Conservation (phyloP, 768 basidiomycete species). For the Suillus hirtellus region DNA sequence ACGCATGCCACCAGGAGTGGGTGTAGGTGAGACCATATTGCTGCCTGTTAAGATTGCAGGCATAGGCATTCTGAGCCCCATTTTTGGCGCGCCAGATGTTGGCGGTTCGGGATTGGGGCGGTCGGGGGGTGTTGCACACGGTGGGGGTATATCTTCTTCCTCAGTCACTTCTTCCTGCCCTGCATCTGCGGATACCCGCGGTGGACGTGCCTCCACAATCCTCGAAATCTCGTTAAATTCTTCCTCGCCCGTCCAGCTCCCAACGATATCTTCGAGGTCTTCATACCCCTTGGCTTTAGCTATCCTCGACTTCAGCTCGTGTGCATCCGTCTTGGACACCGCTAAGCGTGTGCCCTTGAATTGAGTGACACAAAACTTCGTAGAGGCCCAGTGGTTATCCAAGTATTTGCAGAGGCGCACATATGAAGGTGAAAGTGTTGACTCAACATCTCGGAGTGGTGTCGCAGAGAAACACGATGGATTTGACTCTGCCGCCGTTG, state of each 20-base stretch:
- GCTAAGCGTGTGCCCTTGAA: conserved; percentile 68
- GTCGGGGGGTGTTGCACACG: conserved; percentile 45
- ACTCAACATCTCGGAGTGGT: conserved; percentile 69
- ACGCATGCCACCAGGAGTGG: conserved; percentile 27
- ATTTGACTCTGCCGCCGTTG: conserved; percentile 91
- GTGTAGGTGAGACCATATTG: conserved; percentile 49
- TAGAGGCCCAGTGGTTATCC: conserved; percentile 77
- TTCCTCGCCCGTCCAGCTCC: conserved; percentile 57
- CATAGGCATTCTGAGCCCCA: conserved; percentile 35
- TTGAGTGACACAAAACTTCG: conserved; percentile 85
- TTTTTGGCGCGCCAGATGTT: conserved; percentile 47
- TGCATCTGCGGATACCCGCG: conserved; percentile 11
- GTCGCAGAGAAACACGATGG: conserved; percentile 80
- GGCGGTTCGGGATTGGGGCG: conserved; percentile 64
- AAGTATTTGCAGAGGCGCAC: conserved; percentile 74
- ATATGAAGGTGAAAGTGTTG: conserved; percentile 69
- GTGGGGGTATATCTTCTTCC: conserved; percentile 33
- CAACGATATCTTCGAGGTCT: conserved; percentile 51
- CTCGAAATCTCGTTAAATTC: conserved; percentile 58
- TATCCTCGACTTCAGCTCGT: conserved; percentile 52
- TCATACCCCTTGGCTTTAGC: conserved; percentile 63
- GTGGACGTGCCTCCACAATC: conserved; percentile 39
- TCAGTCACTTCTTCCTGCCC: conserved; percentile 27
- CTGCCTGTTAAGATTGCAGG: conserved; percentile 43
- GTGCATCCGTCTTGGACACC: conserved; percentile 60